Conservation (phyloP, 2,329 filamentous ascomycete genomes). For the Trichoderma endophyticum region DNA sequence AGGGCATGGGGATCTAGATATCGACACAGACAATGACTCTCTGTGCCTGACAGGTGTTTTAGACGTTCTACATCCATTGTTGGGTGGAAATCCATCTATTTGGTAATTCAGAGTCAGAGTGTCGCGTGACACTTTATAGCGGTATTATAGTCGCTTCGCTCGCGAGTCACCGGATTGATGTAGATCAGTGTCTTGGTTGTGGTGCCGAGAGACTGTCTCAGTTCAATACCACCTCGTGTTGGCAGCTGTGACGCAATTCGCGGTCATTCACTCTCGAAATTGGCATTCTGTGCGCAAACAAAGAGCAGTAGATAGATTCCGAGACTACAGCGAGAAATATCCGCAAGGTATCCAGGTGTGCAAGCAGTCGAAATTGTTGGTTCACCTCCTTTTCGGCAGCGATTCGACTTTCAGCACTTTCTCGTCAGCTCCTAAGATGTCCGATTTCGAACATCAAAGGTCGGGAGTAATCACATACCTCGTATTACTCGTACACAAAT, state of each 20-base stretch:
- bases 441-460: background rate
- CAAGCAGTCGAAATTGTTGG: background rate
- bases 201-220: background rate
- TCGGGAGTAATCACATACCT: background rate
- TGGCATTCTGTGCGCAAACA: background rate
- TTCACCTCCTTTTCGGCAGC: background rate
- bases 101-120: background rate
- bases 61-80: background rate
- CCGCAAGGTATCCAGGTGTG: background rate
- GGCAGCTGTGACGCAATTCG: background rate
- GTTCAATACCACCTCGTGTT: background rate
- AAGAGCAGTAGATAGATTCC: background rate
- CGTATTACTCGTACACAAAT: background rate
- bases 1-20: background rate
- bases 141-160: background rate
- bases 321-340: background rate
- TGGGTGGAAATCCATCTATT: background rate
- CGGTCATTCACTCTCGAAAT: background rate
- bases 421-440: background rate
- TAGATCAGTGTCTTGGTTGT: background rate
- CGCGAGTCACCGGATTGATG: background rate
- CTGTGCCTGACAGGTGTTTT: background rate
- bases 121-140: background rate
- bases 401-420: background rate
- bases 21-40: background rate